Base-by-base conservation (phyloP, 768 basidiomycete species). In the Favolaschia claudopus region DNA sequence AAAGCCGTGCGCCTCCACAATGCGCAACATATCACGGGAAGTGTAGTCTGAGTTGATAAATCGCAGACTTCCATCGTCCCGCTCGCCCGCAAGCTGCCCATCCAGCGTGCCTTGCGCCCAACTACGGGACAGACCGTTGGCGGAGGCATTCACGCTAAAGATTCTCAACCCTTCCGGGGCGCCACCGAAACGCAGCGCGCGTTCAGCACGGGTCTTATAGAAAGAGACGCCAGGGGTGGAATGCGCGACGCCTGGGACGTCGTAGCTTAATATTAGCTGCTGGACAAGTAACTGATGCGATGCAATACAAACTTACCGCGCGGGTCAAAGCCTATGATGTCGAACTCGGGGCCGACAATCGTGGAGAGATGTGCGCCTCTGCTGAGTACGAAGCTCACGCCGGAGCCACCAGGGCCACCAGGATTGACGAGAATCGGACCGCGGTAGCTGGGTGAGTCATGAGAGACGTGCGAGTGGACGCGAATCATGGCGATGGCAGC, bases 311-410 rank as follows among this genome's bases (percentile, higher is more conserved):
- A n/a, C n/a, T n/a, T n/a, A n/a, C n/a, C n/a, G n/a, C n/a, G n/a
- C n/a, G n/a, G n/a, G n/a, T 63, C 62, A 38, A 63, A 55, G 25
- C 62, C 40, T 19, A 63, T 28, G 13, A 48, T 15, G 32, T 63
- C 62, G 34, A 39, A 63, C 27, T 47, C 52, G 36, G 31, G 50
- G 24, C 58, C 62, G 8, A 60, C 51, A n/a, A 60, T 33, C 8
- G 10, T 33, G 20, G 43, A 45, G 9, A 55, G 22, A 9, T 25
- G 27, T 19, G 4, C 32, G 2, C 50, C 50, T 9, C 7, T 7
- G 12, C 12, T n/a, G 12, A 22, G 51, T 9, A 63, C 32, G 22
- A 36, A 9, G 12, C 20, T 29, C 7, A 63, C 58, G 13, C 62
- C 62, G 4, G 50, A 34, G 25, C 12, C 51, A 10, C 62, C 62